phyloP scores from a whole-genome alignment of 305 asterid genomes.

The Fraxinus ornus region DNA sequence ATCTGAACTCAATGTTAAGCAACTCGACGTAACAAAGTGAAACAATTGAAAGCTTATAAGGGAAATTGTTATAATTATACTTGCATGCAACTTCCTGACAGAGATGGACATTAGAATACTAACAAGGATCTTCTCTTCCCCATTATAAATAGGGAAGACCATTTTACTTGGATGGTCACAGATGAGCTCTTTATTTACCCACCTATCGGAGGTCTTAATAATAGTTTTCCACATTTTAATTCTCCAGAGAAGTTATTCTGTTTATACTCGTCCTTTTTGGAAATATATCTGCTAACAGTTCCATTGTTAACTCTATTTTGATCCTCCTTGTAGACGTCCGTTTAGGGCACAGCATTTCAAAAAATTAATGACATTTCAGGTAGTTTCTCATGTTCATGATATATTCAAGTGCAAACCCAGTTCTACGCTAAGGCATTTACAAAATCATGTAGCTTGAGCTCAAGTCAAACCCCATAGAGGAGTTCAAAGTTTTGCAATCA shows the following conservation, averaged over 20 bases:
- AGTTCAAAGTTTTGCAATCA: background rate
- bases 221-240: background rate
- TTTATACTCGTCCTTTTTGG: background rate
- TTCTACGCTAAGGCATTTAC: background rate
- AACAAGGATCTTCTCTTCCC: background rate
- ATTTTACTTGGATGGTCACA: background rate
- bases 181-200: background rate
- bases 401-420: background rate
- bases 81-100: background rate
- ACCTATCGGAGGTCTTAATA: background rate
- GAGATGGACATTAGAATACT: background rate
- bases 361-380: background rate
- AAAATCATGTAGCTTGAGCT: background rate
- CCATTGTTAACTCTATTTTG: background rate
- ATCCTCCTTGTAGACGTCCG: background rate
- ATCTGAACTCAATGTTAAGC: background rate
- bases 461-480: background rate
- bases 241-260: background rate
- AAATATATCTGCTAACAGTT: background rate
- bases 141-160: background rate
- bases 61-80: background rate
- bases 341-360: background rate
- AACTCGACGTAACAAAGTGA: background rate
- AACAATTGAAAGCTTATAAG: background rate
- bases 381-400: background rate